Evolutionary conservation across 1,139 yeast genomes (phyloP).

Genomic region (Geotrichum europaeum): DNA sequence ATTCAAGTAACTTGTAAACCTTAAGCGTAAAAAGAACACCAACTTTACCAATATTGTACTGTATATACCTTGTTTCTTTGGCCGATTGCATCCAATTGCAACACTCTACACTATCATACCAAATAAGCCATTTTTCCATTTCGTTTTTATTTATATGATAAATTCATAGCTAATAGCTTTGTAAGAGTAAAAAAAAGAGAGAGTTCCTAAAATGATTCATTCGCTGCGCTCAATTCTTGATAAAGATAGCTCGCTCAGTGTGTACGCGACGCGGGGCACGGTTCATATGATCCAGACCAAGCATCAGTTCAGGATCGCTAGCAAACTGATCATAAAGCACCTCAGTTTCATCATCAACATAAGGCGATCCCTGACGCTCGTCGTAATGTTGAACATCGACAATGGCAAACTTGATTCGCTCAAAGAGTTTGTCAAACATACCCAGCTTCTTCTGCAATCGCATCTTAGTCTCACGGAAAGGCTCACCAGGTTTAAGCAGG

Average conservation of each 20-base stretch:
- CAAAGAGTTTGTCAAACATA: slow-evolving; percentile 70
- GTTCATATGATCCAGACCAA: slow-evolving; percentile 87
- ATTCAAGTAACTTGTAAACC: no score
- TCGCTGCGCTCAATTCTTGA: slow-evolving; percentile 29
- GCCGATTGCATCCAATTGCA: no score
- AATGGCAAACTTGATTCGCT: slow-evolving; percentile 62
- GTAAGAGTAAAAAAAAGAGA: not conserved
- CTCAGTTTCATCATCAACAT: slow-evolving; percentile 45
- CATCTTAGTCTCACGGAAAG: slow-evolving; percentile 54
- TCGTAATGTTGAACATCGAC: slow-evolving; percentile 17
- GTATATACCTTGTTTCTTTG: no score
- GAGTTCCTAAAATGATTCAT: not conserved
- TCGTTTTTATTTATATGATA: not conserved
- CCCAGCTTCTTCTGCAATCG: slow-evolving; percentile 68
- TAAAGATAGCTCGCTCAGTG: slow-evolving; percentile 56
- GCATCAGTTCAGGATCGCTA: slow-evolving; percentile 38
- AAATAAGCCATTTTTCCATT: no score
- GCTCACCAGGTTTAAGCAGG: slow-evolving; percentile 50
- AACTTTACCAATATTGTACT: no score
- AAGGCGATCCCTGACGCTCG: slow-evolving; percentile 36
- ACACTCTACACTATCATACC: no score
- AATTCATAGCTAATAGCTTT: not conserved
- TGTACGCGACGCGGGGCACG: slow-evolving; percentile 40
- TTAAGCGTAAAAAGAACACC: no score
- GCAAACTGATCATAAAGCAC: slow-evolving; percentile 52